phyloP scores from a whole-genome alignment of 805 yeast genomes.

The Pichia deserticola region DNA sequence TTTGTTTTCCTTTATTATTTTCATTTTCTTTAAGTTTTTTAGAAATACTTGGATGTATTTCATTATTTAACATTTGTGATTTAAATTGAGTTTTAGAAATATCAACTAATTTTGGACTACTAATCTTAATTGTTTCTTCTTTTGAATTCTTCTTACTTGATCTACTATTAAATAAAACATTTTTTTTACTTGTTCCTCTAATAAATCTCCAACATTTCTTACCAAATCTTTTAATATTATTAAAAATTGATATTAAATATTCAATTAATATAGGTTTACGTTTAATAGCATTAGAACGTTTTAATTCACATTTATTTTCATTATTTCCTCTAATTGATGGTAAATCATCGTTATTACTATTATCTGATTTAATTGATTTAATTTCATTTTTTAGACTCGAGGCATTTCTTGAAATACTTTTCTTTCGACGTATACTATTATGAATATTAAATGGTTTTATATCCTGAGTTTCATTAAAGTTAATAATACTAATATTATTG shows the following conservation, averaged over 20 bases:
- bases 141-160: not conserved
- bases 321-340: not conserved
- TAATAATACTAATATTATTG: too few relatives aligned
- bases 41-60: too few relatives aligned
- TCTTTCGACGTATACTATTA: not conserved
- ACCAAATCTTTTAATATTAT: conserved; percentile 9
- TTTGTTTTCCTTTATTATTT: too few relatives aligned
- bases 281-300: conserved; percentile 27
- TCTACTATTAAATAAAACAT: conserved; percentile 4
- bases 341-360: too few relatives aligned
- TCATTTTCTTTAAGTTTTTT: too few relatives aligned
- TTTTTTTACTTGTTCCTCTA: conserved; percentile 9
- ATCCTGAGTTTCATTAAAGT: not conserved
- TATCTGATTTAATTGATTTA: not conserved
- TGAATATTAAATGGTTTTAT: conserved; percentile 1
- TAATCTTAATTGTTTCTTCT: not conserved
- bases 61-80: conserved; percentile 1
- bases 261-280: conserved; percentile 27
- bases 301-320: conserved; percentile 16
- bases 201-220: conserved; percentile 18
- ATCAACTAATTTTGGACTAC: conserved; percentile 7
- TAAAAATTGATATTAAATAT: conserved; percentile 10
- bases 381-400: not conserved
- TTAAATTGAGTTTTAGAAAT: conserved; percentile 7
- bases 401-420: conserved; percentile 1